These are phyloP conservation scores for Pythium chondricola DNA, from an alignment of 352 stramenopile genomes.

Conservation along the genomic window DNA sequence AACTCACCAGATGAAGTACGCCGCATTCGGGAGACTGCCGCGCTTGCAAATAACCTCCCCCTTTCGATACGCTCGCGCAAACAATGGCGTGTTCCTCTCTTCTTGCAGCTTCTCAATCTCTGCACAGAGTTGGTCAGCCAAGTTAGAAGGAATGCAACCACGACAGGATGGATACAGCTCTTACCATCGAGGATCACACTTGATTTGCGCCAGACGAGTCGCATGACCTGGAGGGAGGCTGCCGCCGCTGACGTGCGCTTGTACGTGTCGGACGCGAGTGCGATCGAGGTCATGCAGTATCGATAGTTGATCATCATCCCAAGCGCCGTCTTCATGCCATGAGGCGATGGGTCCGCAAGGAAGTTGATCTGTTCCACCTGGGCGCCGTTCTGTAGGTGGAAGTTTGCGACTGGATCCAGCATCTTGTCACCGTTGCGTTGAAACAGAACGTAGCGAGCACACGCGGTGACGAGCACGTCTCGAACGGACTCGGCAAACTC, in stretches of 20 bases:
- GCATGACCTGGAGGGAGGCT: slow-evolving; percentile 44
- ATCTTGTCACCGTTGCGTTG: slow-evolving; percentile 73
- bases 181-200: slow-evolving; percentile 65
- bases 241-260: slow-evolving; percentile 64
- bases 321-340: slow-evolving; percentile 36
- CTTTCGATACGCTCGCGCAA: slow-evolving; percentile 57
- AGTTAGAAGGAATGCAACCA: not conserved
- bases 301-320: slow-evolving; percentile 88
- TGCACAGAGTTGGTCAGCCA: slow-evolving; percentile 13
- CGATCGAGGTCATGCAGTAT: slow-evolving; percentile 79
- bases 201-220: slow-evolving; percentile 43
- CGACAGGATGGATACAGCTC: not conserved
- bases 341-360: slow-evolving; percentile 49
- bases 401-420: slow-evolving; percentile 77
- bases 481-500: slow-evolving; percentile 42
- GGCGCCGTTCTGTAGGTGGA: slow-evolving; percentile 79
- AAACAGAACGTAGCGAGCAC: slow-evolving; percentile 76
- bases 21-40: slow-evolving; percentile 51
- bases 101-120: slow-evolving; percentile 39
- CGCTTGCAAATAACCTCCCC: slow-evolving; percentile 62
- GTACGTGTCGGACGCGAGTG: slow-evolving; percentile 74
- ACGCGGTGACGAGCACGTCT: slow-evolving; percentile 50
- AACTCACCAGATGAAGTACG: slow-evolving; percentile 77
- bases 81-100: slow-evolving; percentile 57
- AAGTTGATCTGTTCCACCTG: slow-evolving; percentile 87